Base-by-base conservation (phyloP, 2,329 filamentous ascomycete species). In the Claviceps humidiphila region DNA sequence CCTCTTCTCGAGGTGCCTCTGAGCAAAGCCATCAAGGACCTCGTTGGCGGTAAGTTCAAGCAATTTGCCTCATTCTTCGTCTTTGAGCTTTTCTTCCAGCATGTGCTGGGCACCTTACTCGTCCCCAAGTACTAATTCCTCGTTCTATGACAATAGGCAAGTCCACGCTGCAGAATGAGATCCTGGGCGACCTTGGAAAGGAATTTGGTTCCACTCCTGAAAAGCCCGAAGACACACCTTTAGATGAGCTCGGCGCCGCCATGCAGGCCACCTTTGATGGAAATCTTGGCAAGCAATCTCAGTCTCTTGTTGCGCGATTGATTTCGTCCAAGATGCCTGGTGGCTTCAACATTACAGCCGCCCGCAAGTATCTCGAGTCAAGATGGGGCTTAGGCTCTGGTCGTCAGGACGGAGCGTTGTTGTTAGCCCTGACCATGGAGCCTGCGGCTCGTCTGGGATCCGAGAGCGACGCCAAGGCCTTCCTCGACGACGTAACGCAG, bases 181-280 rank as follows among this genome's bases (percentile, higher is more conserved):
- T 98, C 59, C 81, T 98, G 34, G 93, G 93, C 72, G 93, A 98
- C 66, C 74, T 98, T 58, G 91, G 91, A 67, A 98, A 97, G 70
- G 93, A 98, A 72, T 98, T 98, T 62, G 93, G 93, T 54, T 95
- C 90, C 13, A 96, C 93, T 16, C 93, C 93, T 52, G 93, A 98
- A 68, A 97, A 97, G 75, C 91, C 93, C 50, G 93, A 98, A 79
- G 93, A 98, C 69, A 94, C 87, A 45, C 93, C 93, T 56, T 77
- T 98, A 46, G 93, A 98, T 68, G 93, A 98, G 72, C 79, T 98
- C 55, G 87, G 90, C 74, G 89, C 87, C 51, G 77, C 93, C 8
- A 95, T 98, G 86, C 93, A 98, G 72, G 84, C 88, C 47, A 97
- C 91, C n/a, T 98, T 98, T 74, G 93, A 96, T 71, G 93, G 93